These are phyloP conservation scores for Populus hybrid DNA, from an alignment of 441 rosid species.

Conservation along the genomic window DNA sequence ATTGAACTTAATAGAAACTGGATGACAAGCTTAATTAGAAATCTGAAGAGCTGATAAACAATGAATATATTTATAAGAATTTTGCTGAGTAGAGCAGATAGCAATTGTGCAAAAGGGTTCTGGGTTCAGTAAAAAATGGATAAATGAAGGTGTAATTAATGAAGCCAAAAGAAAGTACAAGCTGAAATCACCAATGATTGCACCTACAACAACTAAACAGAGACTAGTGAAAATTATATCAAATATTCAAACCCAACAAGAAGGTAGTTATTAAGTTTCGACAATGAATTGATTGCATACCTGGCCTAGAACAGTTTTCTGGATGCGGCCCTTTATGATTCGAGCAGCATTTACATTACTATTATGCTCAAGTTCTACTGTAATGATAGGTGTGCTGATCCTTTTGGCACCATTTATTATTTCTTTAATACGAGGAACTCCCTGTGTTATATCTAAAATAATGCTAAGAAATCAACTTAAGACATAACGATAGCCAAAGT, in stretches of 20 bases:
- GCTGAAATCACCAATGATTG: not conserved
- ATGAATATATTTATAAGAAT: not conserved
- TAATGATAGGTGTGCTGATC: conserved; percentile 88
- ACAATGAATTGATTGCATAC: conserved; percentile 29
- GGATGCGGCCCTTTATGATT: conserved; percentile 70
- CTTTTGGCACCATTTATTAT: conserved; percentile 92
- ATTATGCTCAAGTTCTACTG: conserved; percentile 74
- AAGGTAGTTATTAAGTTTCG: not conserved
- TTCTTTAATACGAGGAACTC: conserved; percentile 99
- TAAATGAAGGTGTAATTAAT: not conserved
- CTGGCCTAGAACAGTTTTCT: conserved; percentile 90
- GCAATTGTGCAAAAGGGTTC: not conserved
- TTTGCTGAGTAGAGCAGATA: not conserved
- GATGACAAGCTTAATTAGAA: not conserved
- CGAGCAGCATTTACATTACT: conserved; percentile 59
- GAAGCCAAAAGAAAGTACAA: not conserved
- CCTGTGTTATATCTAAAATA: conserved; percentile 85
- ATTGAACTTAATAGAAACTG: conserved; percentile 12
- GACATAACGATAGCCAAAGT: conserved; percentile 1
- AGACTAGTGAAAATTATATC: conserved; percentile 2
- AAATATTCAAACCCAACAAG: conserved; percentile 6
- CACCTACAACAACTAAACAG: not conserved
- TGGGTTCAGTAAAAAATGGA: not conserved
- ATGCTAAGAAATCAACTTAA: conserved; percentile 46
- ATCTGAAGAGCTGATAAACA: not conserved